Evolutionary conservation across 345 rosid genomes (phyloP), one percentile per base, ranked within the genome.

Genomic region (Camelina neglecta): DNA sequence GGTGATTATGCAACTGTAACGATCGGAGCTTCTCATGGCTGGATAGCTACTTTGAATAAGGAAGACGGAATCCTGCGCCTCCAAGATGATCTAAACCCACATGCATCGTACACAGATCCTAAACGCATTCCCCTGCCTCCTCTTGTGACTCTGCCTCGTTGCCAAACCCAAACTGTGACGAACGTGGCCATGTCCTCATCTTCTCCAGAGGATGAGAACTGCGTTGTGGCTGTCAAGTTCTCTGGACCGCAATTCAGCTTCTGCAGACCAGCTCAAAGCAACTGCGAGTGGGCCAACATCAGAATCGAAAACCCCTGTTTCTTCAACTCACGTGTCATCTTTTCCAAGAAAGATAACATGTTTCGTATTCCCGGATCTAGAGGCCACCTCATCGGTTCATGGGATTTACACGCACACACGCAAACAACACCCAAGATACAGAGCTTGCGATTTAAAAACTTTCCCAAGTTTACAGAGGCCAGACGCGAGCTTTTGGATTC

Each of bases 141-240:
- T 21, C 50, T 41, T 62, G 67, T 21, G 0, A 41, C 50, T 24
- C 36, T 41, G 26, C 29, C n/a, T 18, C 47, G 3, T 53, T 53
- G 58, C 7, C 58, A 53, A 55, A 26, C 60, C 36, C 36, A 21
- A 6, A 61, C 21, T 1, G 9, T 61, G 11, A 61, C 66, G 11
- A 61, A 61, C 66, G 20, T 60, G 8, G 6, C 65, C 7, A 60
- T 38, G 48, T 38, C 65, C 8, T 36, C 65, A 11, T 5, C 65
- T 11, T 59, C 26, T n/a, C 64, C 44, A 0, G 65, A 60, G 10
- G 48, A 67, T 9, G 29, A 51, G 2, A 13, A 20, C 26, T 51
- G 26, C 20, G 56, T 51, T 20, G 7, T 51, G 29, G 56, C 56
- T 51, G 7, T 51, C 26, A 51, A 51, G 29, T 51, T 20, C 56